Percentiles rank a stretch among this genome's conserved stretches.
Conservation (phyloP, 1,284 basidiomycete genomes). For the Sutorius eximius region DNA sequence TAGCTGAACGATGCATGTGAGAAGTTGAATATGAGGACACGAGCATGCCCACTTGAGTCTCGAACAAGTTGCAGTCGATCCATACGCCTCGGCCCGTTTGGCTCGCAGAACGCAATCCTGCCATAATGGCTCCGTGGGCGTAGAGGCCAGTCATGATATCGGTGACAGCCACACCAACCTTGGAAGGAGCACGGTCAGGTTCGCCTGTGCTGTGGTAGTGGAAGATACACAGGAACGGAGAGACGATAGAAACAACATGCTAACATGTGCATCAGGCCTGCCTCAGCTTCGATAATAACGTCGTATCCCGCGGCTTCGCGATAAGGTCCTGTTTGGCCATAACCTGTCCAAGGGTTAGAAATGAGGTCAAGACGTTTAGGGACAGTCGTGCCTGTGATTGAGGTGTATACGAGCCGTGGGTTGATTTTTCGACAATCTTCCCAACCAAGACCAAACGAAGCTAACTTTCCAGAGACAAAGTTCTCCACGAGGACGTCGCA, state of each 20-base stretch:
- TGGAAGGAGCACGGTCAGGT: constrained; percentile 82
- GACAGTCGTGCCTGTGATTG: constrained; percentile 66
- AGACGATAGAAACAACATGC: constrained; percentile 28
- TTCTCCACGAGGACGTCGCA: constrained; percentile 92
- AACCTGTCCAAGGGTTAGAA: constrained; percentile 52
- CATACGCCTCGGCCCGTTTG: constrained; percentile 87
- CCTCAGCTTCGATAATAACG: constrained; percentile 88
- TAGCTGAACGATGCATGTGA: constrained; percentile 51
- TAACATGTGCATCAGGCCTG: constrained; percentile 92
- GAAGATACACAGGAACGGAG: constrained; percentile 9
- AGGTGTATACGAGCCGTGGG: constrained; percentile 83
- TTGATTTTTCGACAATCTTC: constrained; percentile 83
- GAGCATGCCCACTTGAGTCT: constrained; percentile 63
- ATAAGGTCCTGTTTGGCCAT: constrained; percentile 93
- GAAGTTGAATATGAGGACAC: constrained; percentile 7
- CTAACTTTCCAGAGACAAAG: constrained; percentile 82
- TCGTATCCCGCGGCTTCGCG: constrained; percentile 85
- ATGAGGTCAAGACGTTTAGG: not conserved
- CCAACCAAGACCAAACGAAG: constrained; percentile 82
- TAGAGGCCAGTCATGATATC: constrained; percentile 94
- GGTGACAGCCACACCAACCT: constrained; percentile 89
- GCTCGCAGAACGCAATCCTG: constrained; percentile 78
- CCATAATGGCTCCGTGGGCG: constrained; percentile 91
- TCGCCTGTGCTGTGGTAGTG: constrained; percentile 74
- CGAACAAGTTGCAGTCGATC: constrained; percentile 90